phyloP scores from a whole-genome alignment of 73 alveolate species.

The Chromera velia region DNA sequence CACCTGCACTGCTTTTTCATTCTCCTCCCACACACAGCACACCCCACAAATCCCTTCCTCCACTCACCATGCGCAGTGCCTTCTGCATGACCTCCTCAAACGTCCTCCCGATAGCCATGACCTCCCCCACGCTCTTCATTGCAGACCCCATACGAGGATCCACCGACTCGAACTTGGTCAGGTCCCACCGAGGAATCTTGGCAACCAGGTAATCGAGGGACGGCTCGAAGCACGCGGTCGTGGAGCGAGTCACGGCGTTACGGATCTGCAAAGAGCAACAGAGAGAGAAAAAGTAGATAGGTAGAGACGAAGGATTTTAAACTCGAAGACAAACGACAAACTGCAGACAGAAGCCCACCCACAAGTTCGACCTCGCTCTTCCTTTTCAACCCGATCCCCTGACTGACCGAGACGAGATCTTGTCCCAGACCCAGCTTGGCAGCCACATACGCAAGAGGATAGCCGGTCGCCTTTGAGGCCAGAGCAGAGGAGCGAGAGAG shows the following conservation, averaged over 20 bases:
- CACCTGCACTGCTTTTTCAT: too few relatives aligned
- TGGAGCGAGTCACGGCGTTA: constrained; percentile 22
- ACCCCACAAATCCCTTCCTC: too few relatives aligned
- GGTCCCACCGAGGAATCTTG: constrained; percentile 42
- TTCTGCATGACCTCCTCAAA: constrained; percentile 46
- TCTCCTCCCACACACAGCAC: too few relatives aligned
- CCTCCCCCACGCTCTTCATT: constrained; percentile 41
- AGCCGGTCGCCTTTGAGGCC: constrained; percentile 42
- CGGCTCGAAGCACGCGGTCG: constrained; percentile 50
- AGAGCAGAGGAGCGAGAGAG: constrained; percentile 38
- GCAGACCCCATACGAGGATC: constrained; percentile 35
- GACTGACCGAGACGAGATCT: constrained; percentile 21
- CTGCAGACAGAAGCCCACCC: not conserved
- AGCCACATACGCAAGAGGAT: constrained; percentile 43
- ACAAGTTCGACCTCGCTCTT: not conserved
- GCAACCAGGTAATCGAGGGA: constrained; percentile 38
- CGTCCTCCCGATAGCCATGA: constrained; percentile 42
- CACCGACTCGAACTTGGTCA: constrained; percentile 28
- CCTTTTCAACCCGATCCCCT: not conserved
- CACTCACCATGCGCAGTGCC: constrained; percentile 45
- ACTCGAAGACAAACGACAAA: not conserved
- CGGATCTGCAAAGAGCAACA: not conserved
- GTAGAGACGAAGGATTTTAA: not conserved
- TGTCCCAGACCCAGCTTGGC: constrained; percentile 46
- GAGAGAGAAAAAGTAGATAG: too few relatives aligned